These are phyloP conservation scores for Kickxella alabastrina DNA, from an alignment of 192 early-diverging fungal genomes.

Conservation along the genomic window DNA sequence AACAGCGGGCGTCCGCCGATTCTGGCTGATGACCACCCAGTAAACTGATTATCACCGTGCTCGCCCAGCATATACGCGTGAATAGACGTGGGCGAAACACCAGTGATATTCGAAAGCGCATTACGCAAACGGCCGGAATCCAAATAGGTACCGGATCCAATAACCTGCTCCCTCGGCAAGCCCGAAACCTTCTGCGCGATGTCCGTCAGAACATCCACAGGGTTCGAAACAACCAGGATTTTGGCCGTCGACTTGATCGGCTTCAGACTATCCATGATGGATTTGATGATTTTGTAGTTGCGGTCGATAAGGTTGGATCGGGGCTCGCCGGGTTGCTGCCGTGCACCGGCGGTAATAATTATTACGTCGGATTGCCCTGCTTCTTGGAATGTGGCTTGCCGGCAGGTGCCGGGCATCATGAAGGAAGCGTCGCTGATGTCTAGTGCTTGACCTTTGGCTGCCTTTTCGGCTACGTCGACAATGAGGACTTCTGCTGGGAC, in stretches of 20 bases:
- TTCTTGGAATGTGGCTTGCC: constrained; percentile 59
- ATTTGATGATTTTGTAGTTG: constrained; percentile 73
- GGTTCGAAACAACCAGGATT: constrained; percentile 79
- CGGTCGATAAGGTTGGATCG: constrained; percentile 71
- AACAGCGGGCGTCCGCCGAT: constrained; percentile 69
- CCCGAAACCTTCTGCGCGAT: constrained; percentile 83
- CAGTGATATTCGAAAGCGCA: constrained; percentile 51
- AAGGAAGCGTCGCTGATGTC: constrained; percentile 80
- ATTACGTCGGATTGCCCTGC: constrained; percentile 82
- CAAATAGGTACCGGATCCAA: constrained; percentile 83
- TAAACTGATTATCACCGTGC: constrained; percentile 84
- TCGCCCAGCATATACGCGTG: constrained; percentile 82
- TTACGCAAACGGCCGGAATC: constrained; percentile 71
- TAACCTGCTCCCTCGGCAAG: constrained; percentile 69
- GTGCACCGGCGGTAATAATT: constrained; percentile 80
- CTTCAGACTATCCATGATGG: constrained; percentile 66
- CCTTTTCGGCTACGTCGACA: constrained; percentile 66
- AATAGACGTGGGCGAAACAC: constrained; percentile 67
- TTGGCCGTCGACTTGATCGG: constrained; percentile 70
- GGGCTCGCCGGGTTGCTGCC: constrained; percentile 72
- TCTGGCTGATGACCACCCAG: constrained; percentile 70
- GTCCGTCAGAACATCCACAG: constrained; percentile 76
- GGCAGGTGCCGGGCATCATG: constrained; percentile 60
- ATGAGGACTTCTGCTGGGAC: constrained; percentile 69
- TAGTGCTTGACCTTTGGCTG: constrained; percentile 71